Evolutionary conservation across 2,329 filamentous ascomycete genomes (phyloP), one percentile per base, ranked within the genome.

Genomic region (Shiraia bambusicola): DNA sequence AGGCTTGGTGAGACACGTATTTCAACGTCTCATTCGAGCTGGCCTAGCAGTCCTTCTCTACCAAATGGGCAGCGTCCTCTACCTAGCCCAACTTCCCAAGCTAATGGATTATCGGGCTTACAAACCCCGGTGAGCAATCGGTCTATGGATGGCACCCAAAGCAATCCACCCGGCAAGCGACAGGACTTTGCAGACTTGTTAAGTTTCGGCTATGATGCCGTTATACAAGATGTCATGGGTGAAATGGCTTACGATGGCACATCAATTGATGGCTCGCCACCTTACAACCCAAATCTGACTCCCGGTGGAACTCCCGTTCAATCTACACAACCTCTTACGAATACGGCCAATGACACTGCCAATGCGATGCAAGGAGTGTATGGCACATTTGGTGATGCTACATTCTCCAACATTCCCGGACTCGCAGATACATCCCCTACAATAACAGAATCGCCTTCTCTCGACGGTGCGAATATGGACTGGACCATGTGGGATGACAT

Each of bases 401-500:
- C 44, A 34, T 56, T 59, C 35, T 53, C 56, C 1, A 48, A 65
- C 9, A 50, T 50, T 32, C 37, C 8, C 19, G 19, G 48, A n/a
- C 44, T 49, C 22, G 14, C 11, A 12, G 58, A 63, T 37, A 62
- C 29, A 45, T 56, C 43, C 28, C 47, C 33, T 7, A 28, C 26
- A 24, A 34, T 38, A 3, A 17, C 11, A 8, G 54, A 56, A 6
- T 56, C 53, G 2, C 55, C 53, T 0, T 45, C 63, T 12, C 61
- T 71, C 49, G 70, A 71, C 15, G 65, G 66, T 5, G 65, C 62
- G 1, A 65, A 59, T 10, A 70, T 76, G 48, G 70, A 76, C 36
- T 77, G 74, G 74, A 65, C 72, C 28, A 69, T 64, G 27, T 76
- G 72, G 71, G 73, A 76, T 31, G 70, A 75, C 49, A 62, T 77